A percentile compares a stretch with the other conserved stretches of the same genome.
Evolutionary conservation across 352 stramenopile genomes (phyloP).

Genomic region (Pythium insidiosum): DNA sequence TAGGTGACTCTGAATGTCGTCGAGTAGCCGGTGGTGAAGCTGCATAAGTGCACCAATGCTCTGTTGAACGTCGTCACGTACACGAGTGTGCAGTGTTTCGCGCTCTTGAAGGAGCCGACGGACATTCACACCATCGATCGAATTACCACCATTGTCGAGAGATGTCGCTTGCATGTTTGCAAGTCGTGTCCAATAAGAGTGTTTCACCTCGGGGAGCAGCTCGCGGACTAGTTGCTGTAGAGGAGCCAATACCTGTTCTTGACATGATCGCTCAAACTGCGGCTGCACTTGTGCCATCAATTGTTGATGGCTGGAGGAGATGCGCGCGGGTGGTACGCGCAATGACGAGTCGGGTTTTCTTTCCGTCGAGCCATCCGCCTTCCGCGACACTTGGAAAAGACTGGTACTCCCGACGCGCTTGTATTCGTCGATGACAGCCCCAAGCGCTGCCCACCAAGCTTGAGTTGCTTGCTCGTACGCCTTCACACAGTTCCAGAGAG

Average conservation of each 20-base stretch:
- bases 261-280: conserved; percentile 33
- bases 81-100: conserved; percentile 26
- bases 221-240: conserved; percentile 34
- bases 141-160: neutral
- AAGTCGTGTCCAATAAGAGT: conserved; percentile 66
- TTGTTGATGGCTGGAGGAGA: conserved; percentile 21
- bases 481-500: conserved; percentile 66
- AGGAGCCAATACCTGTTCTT: conserved; percentile 30
- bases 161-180: conserved; percentile 11
- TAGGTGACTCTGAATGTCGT: conserved; percentile 24
- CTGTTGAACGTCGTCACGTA: conserved; percentile 38
- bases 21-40: conserved; percentile 39
- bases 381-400: conserved; percentile 23
- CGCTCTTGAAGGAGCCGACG: conserved; percentile 47
- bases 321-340: conserved; percentile 10
- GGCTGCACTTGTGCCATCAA: conserved; percentile 29
- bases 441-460: conserved; percentile 44
- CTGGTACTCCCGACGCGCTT: conserved; percentile 46
- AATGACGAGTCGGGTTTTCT: conserved; percentile 1
- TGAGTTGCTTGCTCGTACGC: conserved; percentile 54
- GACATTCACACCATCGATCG: conserved; percentile 17
- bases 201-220: conserved; percentile 61
- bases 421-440: conserved; percentile 55
- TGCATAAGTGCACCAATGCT: conserved; percentile 42
- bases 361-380: conserved; percentile 8